These are phyloP conservation scores for Penicillium sp. DNA, from an alignment of 2,329 filamentous ascomycete species.

Conservation along the genomic window DNA sequence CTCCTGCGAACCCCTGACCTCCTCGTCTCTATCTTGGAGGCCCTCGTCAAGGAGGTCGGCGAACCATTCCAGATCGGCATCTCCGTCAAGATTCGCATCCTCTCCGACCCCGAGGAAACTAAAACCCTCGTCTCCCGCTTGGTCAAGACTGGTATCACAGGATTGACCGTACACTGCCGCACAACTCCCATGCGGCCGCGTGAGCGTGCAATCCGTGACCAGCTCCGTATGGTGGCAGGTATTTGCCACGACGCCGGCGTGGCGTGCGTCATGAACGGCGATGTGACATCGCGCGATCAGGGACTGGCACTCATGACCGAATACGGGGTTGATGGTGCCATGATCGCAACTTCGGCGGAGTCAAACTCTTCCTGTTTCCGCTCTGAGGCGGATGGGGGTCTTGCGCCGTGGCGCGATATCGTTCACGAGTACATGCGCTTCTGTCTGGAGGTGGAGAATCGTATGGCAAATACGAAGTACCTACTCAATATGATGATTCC, in stretches of 20 bases:
- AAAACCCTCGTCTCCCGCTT: constrained; percentile 73
- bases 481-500: constrained; percentile 81
- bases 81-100: constrained; percentile 91
- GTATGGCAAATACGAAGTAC: constrained; percentile 91
- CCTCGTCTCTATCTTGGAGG: constrained; percentile 77
- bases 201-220: constrained; percentile 80
- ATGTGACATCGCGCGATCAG: constrained; percentile 74
- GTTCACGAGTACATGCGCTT: constrained; percentile 71
- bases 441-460: constrained; percentile 76
- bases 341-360: constrained; percentile 95
- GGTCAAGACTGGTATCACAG: constrained; percentile 84
- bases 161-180: constrained; percentile 89
- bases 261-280: constrained; percentile 93
- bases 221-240: constrained; percentile 77
- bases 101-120: constrained; percentile 74
- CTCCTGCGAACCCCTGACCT: constrained; percentile 81
- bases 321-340: constrained; percentile 86
- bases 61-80: constrained; percentile 83
- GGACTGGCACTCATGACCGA: constrained; percentile 70
- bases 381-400: constrained; percentile 64
- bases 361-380: constrained; percentile 88
- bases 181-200: constrained; percentile 93
- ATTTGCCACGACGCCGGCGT: constrained; percentile 83
- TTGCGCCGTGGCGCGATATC: constrained; percentile 72
- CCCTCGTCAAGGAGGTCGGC: constrained; percentile 75